These are phyloP conservation scores for Cercospora nicotianae DNA, from an alignment of 2,329 filamentous ascomycete species.

Conservation along the genomic window DNA sequence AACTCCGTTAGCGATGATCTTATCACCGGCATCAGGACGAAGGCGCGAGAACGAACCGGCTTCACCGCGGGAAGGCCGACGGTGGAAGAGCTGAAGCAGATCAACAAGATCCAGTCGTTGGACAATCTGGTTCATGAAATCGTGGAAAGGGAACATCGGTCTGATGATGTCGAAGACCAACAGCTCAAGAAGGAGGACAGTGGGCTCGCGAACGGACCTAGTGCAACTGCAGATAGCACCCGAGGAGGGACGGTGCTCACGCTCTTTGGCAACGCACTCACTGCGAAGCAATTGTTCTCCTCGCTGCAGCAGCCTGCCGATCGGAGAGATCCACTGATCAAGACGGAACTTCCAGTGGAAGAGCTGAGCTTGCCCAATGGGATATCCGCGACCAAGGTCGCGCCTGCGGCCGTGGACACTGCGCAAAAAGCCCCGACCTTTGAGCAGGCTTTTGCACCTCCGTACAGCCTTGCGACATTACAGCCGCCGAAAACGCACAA, in stretches of 20 bases:
- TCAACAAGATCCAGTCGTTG: constrained; percentile 36
- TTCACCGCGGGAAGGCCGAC: constrained; percentile 33
- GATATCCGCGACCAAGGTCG: constrained; percentile 66
- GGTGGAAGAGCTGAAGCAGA: constrained; percentile 41
- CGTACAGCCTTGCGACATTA: constrained; percentile 63
- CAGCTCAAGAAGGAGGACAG: constrained; percentile 25
- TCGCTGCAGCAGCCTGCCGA: constrained; percentile 61
- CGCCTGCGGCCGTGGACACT: constrained; percentile 52
- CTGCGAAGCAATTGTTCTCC: constrained; percentile 78
- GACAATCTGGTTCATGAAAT: constrained; percentile 33
- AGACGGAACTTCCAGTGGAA: constrained; percentile 50
- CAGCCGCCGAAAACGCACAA: constrained; percentile 69
- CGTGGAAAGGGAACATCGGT: constrained; percentile 33
- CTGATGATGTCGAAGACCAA: constrained; percentile 12
- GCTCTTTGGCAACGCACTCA: constrained; percentile 71
- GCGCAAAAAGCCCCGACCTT: constrained; percentile 61
- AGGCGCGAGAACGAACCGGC: constrained; percentile 28
- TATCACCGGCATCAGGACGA: constrained; percentile 37
- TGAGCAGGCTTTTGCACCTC: constrained; percentile 71
- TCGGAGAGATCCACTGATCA: constrained; percentile 21
- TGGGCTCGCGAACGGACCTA: constrained; percentile 18
- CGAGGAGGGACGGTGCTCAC: constrained; percentile 66
- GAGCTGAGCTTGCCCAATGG: constrained; percentile 72
- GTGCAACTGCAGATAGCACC: constrained; percentile 5
- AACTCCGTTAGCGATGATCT: constrained; percentile 43